Base-by-base conservation (phyloP, 805 yeast genomes). In the Dipodascus albidus region DNA sequence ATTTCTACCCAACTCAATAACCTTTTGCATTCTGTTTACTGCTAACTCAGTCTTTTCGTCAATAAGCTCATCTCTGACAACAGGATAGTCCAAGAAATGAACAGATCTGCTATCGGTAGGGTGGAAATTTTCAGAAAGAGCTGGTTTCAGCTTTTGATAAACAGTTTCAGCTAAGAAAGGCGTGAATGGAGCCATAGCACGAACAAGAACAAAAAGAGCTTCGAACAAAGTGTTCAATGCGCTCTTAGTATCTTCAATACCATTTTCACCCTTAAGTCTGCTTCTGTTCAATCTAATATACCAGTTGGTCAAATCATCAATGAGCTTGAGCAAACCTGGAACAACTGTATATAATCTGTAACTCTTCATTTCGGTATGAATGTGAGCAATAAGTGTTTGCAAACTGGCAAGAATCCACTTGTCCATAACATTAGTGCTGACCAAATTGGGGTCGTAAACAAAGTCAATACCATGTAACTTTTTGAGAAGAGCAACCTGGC, bases 121-220 rank as follows among this genome's bases (percentile, higher is more conserved):
- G 21, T 67, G 61, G 48, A 67, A 60, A 54, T 71, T 68, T 69
- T 86, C 74, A 23, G 78, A 78, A 47, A 71, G 56, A 27, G 59
- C 56, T n/a, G 78, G 69, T 65, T 75, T 79, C 72, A 93, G 73
- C 70, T 80, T 82, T 67, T 80, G 84, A 73, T 90, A 93, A 62
- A 93, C 86, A 64, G 80, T 81, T 65, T 93, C 99, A 50, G 98
- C 76, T 70, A 95, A 76, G 78, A 84, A 95, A 59, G 99, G 99
- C 52, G 98, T 90, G 74, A 93, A 93, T 60, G 99, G 99, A 55
- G 98, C 98, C 97, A 93, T 91, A 50, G 96, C 95, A 68, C 97
- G 82, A 51, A 81, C 84, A 65, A 93, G 81, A 49, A 88, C 87
- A 69, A 86, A 85, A 62, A 90, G 75, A 33, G 93, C 96, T 68